Conservation (phyloP, 768 basidiomycete species). For the Serpula lacrymans region DNA sequence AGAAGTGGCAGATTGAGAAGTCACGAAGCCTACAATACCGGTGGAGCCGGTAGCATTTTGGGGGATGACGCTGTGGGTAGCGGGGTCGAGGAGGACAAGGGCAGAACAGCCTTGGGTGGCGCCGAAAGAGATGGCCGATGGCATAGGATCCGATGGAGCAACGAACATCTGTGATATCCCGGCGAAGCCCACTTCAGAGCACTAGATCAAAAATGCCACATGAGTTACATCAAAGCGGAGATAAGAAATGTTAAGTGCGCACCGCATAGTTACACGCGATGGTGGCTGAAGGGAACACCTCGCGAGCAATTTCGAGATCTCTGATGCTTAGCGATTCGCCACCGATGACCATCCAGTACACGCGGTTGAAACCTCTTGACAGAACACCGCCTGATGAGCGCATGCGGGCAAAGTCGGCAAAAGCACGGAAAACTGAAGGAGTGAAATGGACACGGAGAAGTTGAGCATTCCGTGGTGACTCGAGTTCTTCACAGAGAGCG, state of each 20-base stretch:
- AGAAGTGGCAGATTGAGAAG: conserved; percentile 22
- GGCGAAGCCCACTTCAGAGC: conserved; percentile 28
- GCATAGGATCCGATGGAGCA: conserved; percentile 20
- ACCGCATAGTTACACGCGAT: conserved; percentile 30
- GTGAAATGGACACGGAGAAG: conserved; percentile 26
- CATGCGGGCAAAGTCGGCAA: conserved; percentile 24
- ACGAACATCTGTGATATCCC: conserved; percentile 28
- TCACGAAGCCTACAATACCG: conserved; percentile 25
- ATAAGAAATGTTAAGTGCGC: conserved; percentile 7
- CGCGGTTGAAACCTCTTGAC: conserved; percentile 19
- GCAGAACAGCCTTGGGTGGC: conserved; percentile 25
- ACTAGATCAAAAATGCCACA: conserved; percentile 12
- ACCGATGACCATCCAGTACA: conserved; percentile 32
- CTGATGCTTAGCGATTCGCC: conserved; percentile 23
- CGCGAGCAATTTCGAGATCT: conserved; percentile 23
- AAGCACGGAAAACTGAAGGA: conserved; percentile 26
- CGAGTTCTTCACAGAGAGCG: conserved; percentile 22
- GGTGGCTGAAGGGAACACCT: conserved; percentile 20
- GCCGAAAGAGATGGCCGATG: conserved; percentile 22
- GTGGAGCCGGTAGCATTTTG: conserved; percentile 17
- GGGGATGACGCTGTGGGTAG: conserved; percentile 18
- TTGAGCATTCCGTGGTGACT: conserved; percentile 17
- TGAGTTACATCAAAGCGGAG: neutral
- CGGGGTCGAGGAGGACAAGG: conserved; percentile 25
- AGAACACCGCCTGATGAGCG: conserved; percentile 13